Conservation (phyloP, 106 monocot species). For the Dioscorea zingiberensis region DNA sequence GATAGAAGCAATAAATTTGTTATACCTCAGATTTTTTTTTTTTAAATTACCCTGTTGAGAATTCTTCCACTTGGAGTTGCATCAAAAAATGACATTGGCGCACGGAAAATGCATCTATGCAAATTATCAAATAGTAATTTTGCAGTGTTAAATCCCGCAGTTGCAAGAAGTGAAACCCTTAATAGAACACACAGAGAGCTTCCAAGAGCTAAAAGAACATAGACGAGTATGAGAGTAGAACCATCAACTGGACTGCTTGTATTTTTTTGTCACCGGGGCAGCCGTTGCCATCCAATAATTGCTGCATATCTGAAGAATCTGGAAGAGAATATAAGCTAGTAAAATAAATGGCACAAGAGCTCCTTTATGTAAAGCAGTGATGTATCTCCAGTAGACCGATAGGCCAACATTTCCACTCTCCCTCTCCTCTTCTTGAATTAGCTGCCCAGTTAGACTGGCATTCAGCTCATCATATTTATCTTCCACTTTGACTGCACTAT, state of each 20-base stretch:
- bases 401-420: slow-evolving; percentile 91
- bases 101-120: slow-evolving; percentile 69
- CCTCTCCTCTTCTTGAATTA: slow-evolving; percentile 92
- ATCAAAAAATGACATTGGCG: slow-evolving; percentile 95
- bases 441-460: slow-evolving; percentile 48
- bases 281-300: slow-evolving; percentile 97
- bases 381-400: slow-evolving; percentile 87
- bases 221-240: slow-evolving; percentile 52
- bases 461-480: slow-evolving; percentile 25
- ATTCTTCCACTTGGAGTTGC: slow-evolving; percentile 88
- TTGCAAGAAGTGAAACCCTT: slow-evolving; percentile 50
- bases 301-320: slow-evolving; percentile 74
- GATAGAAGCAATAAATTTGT: no score
- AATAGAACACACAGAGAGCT: slow-evolving; percentile 63
- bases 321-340: slow-evolving; percentile 63
- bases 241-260: slow-evolving; percentile 42
- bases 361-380: slow-evolving; percentile 70
- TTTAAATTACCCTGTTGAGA: slow-evolving; percentile 62
- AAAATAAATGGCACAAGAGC: slow-evolving; percentile 64
- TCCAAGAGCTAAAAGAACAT: slow-evolving; percentile 67
- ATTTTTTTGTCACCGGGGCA: slow-evolving; percentile 52
- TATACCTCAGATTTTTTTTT: no score
- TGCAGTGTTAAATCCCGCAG: slow-evolving; percentile 73
- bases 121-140: slow-evolving; percentile 73
- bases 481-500: not conserved